These are phyloP conservation scores for Pyrrhoderma lamaoense DNA, from an alignment of 1,284 basidiomycete species.

Conservation along the genomic window DNA sequence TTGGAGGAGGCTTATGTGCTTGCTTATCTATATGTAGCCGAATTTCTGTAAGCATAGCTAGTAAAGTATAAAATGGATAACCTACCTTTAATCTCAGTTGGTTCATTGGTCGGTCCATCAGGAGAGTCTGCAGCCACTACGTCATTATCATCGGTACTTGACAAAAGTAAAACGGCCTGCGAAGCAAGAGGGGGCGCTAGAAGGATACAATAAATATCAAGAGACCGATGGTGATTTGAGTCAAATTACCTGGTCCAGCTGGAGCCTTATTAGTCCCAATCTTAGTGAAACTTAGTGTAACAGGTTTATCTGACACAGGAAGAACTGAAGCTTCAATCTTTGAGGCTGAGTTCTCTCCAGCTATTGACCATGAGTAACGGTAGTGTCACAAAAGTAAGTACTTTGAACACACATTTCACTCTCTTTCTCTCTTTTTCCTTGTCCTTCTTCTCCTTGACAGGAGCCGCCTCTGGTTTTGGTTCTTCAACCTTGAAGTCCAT, in stretches of 20 bases:
- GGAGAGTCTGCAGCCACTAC: conserved; percentile 35
- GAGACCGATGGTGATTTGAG: neutral
- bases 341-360: conserved; percentile 26
- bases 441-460: conserved; percentile 52
- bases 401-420: conserved; percentile 24
- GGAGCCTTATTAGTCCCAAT: conserved; percentile 24
- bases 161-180: conserved; percentile 35
- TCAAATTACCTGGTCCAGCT: neutral
- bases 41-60: conserved; percentile 12
- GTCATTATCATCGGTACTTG: conserved; percentile 32
- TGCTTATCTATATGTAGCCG: conserved; percentile 42
- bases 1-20: conserved; percentile 71
- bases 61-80: neutral
- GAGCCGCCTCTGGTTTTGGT: conserved; percentile 33
- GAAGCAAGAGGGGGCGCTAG: conserved; percentile 19
- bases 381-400: conserved; percentile 20
- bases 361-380: conserved; percentile 14
- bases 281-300: conserved; percentile 66
- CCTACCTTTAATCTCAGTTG: neutral
- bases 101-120: neutral
- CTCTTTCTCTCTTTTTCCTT: conserved; percentile 50
- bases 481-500: conserved; percentile 76
- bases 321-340: conserved; percentile 46
- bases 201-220: neutral
- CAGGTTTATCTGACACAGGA: conserved; percentile 69